Evolutionary conservation across 2,329 filamentous ascomycete genomes (phyloP).

Genomic region (Trichoderma sp.): DNA sequence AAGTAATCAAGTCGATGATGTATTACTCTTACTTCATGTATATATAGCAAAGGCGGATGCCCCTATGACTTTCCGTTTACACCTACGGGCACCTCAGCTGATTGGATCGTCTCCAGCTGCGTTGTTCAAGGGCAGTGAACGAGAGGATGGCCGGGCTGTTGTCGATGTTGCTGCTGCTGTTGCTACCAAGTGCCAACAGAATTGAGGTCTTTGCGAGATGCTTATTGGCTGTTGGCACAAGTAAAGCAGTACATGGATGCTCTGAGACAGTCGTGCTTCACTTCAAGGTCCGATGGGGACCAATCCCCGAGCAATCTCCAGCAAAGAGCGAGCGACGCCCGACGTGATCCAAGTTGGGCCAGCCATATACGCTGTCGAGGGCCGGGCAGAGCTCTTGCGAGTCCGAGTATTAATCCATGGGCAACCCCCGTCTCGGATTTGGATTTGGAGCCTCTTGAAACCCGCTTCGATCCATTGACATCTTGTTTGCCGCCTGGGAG

Average conservation of each 20-base stretch:
- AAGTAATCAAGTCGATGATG: background rate
- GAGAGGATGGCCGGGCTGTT: background rate
- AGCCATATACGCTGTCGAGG: background rate
- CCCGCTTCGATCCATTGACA: background rate
- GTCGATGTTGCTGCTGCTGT: background rate
- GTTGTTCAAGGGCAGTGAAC: background rate
- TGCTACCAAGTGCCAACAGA: background rate
- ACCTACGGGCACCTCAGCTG: background rate
- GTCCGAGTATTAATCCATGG: background rate
- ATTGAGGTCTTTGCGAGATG: background rate
- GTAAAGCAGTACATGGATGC: background rate
- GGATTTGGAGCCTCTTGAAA: background rate
- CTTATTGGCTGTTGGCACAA: background rate
- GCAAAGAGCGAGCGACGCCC: constrained; percentile 3
- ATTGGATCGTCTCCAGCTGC: background rate
- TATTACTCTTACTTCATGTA: background rate
- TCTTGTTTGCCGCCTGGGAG: background rate
- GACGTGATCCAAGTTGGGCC: background rate
- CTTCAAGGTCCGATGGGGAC: constrained; percentile 1
- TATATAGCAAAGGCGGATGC: background rate
- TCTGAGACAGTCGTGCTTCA: background rate
- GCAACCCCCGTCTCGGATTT: background rate
- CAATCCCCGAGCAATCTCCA: constrained; percentile 15
- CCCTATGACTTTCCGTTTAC: background rate
- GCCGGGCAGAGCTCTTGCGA: background rate